These are phyloP conservation scores for Capsicum rhomboideum DNA, from an alignment of 257 asterid species.

Conservation along the genomic window DNA sequence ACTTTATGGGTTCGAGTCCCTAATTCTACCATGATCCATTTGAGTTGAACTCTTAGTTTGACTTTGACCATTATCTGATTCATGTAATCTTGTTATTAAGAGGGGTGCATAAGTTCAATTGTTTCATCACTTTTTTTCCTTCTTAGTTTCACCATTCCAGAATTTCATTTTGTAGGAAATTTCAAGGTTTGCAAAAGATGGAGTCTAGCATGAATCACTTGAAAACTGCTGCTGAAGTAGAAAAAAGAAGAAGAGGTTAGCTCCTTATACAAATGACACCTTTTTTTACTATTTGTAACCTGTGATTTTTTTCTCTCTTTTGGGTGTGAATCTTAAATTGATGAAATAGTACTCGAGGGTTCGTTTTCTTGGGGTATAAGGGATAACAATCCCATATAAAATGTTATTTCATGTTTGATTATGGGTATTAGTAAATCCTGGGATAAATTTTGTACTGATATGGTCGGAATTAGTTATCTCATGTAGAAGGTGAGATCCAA, in stretches of 20 bases:
- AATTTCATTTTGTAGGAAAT: background rate
- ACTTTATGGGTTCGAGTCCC: no score
- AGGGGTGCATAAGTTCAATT: background rate
- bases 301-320: background rate
- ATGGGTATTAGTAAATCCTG: no score
- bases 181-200: background rate
- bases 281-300: background rate
- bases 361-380: background rate
- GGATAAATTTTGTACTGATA: background rate
- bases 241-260: background rate
- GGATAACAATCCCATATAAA: background rate
- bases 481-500: no score
- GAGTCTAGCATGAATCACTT: background rate
- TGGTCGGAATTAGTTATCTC: no score
- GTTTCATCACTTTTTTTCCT: background rate
- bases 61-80: background rate
- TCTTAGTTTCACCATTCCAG: background rate
- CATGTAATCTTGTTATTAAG: background rate
- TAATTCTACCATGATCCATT: no score
- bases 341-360: no score
- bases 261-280: background rate
- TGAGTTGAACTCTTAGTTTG: background rate
- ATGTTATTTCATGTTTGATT: no score
- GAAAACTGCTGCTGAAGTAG: background rate
- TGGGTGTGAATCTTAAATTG: background rate